Evolutionary conservation across 805 yeast genomes (phyloP), one percentile per base, ranked within the genome.

Genomic region (Suhomyces xylopsoci): DNA sequence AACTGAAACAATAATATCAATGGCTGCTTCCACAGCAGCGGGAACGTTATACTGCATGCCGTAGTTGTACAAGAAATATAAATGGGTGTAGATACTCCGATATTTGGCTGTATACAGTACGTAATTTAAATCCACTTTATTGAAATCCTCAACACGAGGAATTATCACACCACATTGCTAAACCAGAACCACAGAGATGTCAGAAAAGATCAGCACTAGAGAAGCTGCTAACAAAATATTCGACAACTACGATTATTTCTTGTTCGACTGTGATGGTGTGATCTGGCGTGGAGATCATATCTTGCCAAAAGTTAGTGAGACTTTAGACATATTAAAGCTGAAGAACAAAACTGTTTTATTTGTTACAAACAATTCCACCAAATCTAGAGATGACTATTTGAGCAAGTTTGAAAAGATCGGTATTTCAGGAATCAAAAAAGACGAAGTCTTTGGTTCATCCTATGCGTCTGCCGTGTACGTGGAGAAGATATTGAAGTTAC

Each of bases 241-340:
- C 8, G 81, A 79, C 58, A 65, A 77, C 49, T 88, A 87, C 67
- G 97, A 91, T 65, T 90, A 89, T 54, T 93, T 92, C 62, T 74
- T 94, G 59, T 94, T 94, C 66, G 99, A 94, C 64, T 94, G 99
- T 73, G 99, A 94, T 66, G 99, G 99, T 30, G 99, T 94, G 4
- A 76, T 94, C 54, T 94, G 99, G 99, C 72, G 88, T 47, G 98
- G 98, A 2, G 84, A 82, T 56, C 88, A 85, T 58, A 70, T 90
- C 22, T 77, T 94, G 47, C 97, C 97, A 6, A 74, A 81, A 15
- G 88, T 90, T 1, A 78, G 76, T 10, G 97, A 94, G 66, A 88
- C 97, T 0, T 68, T 94, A 42, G 77, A 78, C 8, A 65, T 87
- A 42, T 74, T 94, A 58, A 79, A 79, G 53, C 52, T 66, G 3